Base-by-base conservation (phyloP, 2,329 filamentous ascomycete genomes). In the Davidsoniella virescens region DNA sequence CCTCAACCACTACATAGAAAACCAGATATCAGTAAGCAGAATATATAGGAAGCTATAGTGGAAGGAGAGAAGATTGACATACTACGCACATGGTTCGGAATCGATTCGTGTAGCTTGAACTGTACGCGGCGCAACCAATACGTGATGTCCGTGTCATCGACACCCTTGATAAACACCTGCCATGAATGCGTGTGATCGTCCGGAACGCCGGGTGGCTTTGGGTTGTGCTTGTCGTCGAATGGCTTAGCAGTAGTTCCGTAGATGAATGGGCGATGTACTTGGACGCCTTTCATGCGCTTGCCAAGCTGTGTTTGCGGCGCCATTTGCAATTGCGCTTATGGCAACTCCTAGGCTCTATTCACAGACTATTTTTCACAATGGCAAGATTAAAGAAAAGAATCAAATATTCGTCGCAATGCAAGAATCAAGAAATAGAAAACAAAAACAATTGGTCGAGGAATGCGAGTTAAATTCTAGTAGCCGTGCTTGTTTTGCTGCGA, bases 101-200 rank as follows among this genome's bases (percentile, higher is more conserved):
- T 96, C 8, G 90, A 95, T 65, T 96, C 88, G 71, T 95, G 90
- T 14, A 98, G 78, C 65, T 96, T 96, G 69, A 98, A 98, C 64
- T 95, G 88, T 1, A 98, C 90, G 59, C 94, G 90, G 52, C 90
- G 86, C 57, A 96, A 74, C 87, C 92, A 98, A 65, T 94, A 92
- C 25, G 85, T 87, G 57, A 96, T 83, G 61, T 94, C 86, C 54
- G 86, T 84, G 63, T 86, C 85, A 59, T 94, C 87, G 49, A 94
- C 73, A 44, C 88, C 87, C 61, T 84, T 84, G 52, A 98, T 86
- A 64, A 93, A 96, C 55, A 96, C 86, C 60, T 84, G 81, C 92
- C 92, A 98, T 55, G 84, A 86, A 70, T 96, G 93, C 29, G 90
- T 96, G 70, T 98, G 92, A 65, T 94, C 88, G 54, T 85, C 75